Evolutionary conservation across 345 rosid species (phyloP).

Genomic region (Moricandia moricandioides): DNA sequence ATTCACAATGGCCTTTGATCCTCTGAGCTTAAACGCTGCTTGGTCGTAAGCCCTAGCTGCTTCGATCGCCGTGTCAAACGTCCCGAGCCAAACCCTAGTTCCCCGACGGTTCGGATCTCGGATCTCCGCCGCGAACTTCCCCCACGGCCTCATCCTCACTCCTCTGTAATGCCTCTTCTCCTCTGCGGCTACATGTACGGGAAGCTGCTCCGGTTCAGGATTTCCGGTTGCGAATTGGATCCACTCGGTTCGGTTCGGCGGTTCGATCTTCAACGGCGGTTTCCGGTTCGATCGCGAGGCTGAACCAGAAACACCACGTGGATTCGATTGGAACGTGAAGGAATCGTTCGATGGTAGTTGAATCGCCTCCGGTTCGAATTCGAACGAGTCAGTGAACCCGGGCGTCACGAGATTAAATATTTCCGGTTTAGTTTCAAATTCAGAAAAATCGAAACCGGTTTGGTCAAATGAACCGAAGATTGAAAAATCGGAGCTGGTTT

Average conservation of each 20-base stretch:
- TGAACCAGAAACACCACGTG: not conserved
- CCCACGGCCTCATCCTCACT: slow-evolving; percentile 93
- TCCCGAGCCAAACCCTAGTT: slow-evolving; percentile 63
- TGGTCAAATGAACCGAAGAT: slow-evolving; percentile 18
- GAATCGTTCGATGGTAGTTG: not conserved
- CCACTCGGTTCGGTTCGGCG: slow-evolving; percentile 53
- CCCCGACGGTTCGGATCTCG: slow-evolving; percentile 75
- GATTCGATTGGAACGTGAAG: slow-evolving; percentile 25
- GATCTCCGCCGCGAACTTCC: slow-evolving; percentile 95
- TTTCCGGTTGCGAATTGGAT: slow-evolving; percentile 38
- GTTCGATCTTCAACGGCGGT: slow-evolving; percentile 51
- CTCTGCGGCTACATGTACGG: slow-evolving; percentile 2
- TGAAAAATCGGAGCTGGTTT: slow-evolving; percentile 31
- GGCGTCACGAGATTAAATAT: slow-evolving; percentile 40
- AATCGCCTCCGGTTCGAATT: not conserved
- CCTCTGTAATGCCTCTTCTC: slow-evolving; percentile 73
- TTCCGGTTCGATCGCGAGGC: slow-evolving; percentile 37
- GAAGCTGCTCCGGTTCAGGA: slow-evolving; percentile 15
- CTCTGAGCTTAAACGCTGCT: slow-evolving; percentile 76
- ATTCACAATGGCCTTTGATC: slow-evolving; percentile 80
- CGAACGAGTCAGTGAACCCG: slow-evolving; percentile 11
- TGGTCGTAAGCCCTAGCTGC: slow-evolving; percentile 87
- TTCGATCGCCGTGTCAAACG: slow-evolving; percentile 26
- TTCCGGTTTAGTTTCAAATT: slow-evolving; percentile 47
- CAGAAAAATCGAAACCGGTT: slow-evolving; percentile 23